These are phyloP conservation scores for Leucocoprinus birnbaumii DNA, from an alignment of 768 basidiomycete genomes.

Conservation along the genomic window DNA sequence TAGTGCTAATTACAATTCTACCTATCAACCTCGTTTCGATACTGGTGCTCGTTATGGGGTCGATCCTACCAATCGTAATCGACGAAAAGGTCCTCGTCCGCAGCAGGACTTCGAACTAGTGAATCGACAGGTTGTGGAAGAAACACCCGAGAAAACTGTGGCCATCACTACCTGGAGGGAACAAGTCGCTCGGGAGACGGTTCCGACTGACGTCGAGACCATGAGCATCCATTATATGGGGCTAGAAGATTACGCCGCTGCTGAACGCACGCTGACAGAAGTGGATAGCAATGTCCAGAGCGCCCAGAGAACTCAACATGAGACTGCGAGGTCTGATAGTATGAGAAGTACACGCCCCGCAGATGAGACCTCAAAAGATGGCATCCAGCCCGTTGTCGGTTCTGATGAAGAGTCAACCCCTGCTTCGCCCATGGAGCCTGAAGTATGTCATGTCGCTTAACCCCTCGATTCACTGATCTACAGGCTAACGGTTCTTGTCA, in stretches of 20 bases:
- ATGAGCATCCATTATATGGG: conserved; percentile 47
- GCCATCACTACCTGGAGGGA: conserved; percentile 58
- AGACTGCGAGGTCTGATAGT: conserved; percentile 9
- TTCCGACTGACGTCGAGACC: conserved; percentile 29
- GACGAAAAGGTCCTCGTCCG: conserved; percentile 19
- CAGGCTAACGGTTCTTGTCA: not conserved
- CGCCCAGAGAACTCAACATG: conserved; percentile 4
- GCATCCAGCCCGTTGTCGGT: not conserved
- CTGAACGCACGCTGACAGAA: conserved; percentile 13
- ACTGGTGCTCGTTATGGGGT: conserved; percentile 17
- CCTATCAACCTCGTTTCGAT: conserved; percentile 17
- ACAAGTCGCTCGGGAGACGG: conserved; percentile 41
- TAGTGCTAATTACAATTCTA: not conserved
- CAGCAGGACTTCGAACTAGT: conserved; percentile 43
- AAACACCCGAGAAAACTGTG: conserved; percentile 48
- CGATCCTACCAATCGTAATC: not conserved
- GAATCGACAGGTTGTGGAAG: conserved; percentile 38
- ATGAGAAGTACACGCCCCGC: conserved; percentile 9
- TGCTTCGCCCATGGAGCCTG: conserved; percentile 4
- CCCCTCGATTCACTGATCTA: not conserved
- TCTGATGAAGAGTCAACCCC: not conserved
- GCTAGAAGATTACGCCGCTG: conserved; percentile 22
- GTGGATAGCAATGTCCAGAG: conserved; percentile 11
- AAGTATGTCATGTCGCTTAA: not conserved
- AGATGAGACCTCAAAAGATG: conserved; percentile 9